phyloP scores from a whole-genome alignment of 495 filamentous ascomycete species.

The Lophiotrema nucula region DNA sequence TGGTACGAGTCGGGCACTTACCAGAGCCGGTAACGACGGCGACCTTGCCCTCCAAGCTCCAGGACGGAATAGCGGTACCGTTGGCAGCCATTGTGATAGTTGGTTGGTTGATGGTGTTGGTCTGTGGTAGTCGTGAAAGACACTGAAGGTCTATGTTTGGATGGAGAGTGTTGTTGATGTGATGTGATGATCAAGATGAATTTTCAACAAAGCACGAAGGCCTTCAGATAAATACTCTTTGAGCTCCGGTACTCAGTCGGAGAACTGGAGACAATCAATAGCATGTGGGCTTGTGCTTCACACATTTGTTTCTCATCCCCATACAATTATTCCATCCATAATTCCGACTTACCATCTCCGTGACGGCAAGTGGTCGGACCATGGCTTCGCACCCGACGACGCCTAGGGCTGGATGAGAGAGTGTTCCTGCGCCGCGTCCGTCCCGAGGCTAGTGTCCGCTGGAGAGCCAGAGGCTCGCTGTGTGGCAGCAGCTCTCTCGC shows the following conservation, averaged over 20 bases:
- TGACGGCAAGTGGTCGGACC: slow-evolving; percentile 26
- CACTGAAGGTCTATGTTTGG: slow-evolving; percentile 1
- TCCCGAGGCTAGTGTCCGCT: slow-evolving; percentile 15
- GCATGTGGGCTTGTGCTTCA: slow-evolving; percentile 10
- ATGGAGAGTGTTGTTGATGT: slow-evolving; percentile 8
- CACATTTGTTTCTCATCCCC: slow-evolving; percentile 5
- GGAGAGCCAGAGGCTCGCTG: slow-evolving; percentile 19
- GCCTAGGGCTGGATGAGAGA: slow-evolving; percentile 14
- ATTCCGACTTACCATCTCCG: slow-evolving; percentile 13
- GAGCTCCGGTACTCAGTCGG: slow-evolving; percentile 19
- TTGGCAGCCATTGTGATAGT: slow-evolving; percentile 22
- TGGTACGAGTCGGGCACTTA: slow-evolving; percentile 20
- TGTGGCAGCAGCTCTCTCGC: slow-evolving; percentile 4
- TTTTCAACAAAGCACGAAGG: background rate
- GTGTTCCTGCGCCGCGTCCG: slow-evolving; percentile 16
- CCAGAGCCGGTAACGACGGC: slow-evolving; percentile 47
- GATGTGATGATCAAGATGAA: slow-evolving; percentile 1
- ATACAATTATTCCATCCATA: slow-evolving; percentile 13
- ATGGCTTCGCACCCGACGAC: slow-evolving; percentile 5
- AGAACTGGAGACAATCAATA: slow-evolving; percentile 25
- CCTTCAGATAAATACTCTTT: slow-evolving; percentile 14
- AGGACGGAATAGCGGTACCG: slow-evolving; percentile 26
- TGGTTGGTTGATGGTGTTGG: slow-evolving; percentile 1
- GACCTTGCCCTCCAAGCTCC: slow-evolving; percentile 47
- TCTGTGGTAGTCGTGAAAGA: slow-evolving; percentile 2